These are phyloP conservation scores for Chaetomium sp. DNA, from an alignment of 2,329 filamentous ascomycete species.

Conservation along the genomic window DNA sequence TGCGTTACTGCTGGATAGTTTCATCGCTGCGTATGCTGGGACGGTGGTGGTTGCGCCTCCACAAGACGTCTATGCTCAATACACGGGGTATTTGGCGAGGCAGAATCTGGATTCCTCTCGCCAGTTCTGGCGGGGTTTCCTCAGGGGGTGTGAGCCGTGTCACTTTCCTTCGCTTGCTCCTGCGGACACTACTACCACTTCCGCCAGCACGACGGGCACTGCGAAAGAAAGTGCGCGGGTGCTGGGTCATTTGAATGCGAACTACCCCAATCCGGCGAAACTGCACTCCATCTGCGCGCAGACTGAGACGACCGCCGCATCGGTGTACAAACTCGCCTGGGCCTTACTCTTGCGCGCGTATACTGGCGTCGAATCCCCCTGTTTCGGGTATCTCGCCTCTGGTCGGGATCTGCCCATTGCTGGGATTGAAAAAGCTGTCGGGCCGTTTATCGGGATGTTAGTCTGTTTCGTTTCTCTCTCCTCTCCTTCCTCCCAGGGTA, in stretches of 20 bases:
- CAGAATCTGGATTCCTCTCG: conserved; percentile 12
- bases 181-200: too few species aligned
- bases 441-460: conserved; percentile 23
- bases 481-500: background rate
- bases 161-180: conserved; percentile 14
- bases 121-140: conserved; percentile 21
- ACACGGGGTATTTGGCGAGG: conserved; percentile 18
- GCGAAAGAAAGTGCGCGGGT: too few species aligned
- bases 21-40: conserved; percentile 21
- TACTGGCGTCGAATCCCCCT: conserved; percentile 10
- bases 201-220: too few species aligned
- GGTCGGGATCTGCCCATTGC: conserved; percentile 20
- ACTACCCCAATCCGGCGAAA: conserved; percentile 1
- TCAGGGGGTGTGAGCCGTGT: conserved; percentile 19
- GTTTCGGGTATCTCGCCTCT: conserved; percentile 22
- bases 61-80: conserved; percentile 13
- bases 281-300: conserved; percentile 7
- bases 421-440: conserved; percentile 19
- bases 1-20: conserved; percentile 23
- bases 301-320: conserved; percentile 7
- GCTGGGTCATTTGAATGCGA: too few species aligned
- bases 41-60: conserved; percentile 11
- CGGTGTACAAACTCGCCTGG: conserved; percentile 11
- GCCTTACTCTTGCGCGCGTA: conserved; percentile 5
- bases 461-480: conserved; percentile 20